phyloP scores from a whole-genome alignment of 345 rosid genomes.

The Eucalyptus cloeziana region DNA sequence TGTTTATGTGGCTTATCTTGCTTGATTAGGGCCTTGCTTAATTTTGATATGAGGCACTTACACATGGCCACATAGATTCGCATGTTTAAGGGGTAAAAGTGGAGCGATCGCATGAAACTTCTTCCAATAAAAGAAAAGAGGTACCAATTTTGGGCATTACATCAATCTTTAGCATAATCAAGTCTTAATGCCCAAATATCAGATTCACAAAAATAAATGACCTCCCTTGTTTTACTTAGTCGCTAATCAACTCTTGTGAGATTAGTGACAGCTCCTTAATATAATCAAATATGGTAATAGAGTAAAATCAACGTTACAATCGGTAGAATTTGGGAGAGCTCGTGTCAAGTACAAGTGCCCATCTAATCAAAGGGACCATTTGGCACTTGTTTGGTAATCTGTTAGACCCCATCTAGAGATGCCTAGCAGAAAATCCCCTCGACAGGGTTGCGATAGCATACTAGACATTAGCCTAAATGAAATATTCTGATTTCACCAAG shows the following conservation, averaged over 20 bases:
- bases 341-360: background rate
- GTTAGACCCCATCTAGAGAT: background rate
- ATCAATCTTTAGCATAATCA: background rate
- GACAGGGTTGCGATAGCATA: background rate
- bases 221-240: background rate
- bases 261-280: background rate
- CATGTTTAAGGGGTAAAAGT: background rate
- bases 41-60: background rate
- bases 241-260: background rate
- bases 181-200: background rate
- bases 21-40: background rate
- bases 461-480: background rate
- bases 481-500: background rate
- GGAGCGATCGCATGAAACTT: background rate
- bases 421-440: accelerated
- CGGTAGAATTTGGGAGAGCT: accelerated
- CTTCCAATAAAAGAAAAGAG: background rate
- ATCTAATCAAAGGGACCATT: accelerated
- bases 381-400: accelerated
- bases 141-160: background rate
- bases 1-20: background rate
- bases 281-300: accelerated
- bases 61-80: background rate
- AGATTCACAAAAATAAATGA: background rate
- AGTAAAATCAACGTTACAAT: background rate